Evolutionary conservation across 306 rosid genomes (phyloP).

Genomic region (Inga leiocalycina): DNA sequence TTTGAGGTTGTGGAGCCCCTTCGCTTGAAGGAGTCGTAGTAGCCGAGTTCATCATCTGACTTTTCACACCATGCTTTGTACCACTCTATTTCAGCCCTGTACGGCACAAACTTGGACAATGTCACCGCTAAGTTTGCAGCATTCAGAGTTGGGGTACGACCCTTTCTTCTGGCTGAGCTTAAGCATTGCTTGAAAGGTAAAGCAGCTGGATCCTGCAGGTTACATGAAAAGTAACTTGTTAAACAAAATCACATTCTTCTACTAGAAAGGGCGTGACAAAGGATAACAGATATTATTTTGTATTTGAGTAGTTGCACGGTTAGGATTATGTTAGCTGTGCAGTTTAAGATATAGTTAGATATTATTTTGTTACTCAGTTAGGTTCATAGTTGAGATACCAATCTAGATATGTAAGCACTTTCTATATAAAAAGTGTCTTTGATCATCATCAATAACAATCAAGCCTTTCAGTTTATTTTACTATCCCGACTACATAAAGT

Average conservation of each 20-base stretch:
- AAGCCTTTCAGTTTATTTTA: too few relatives aligned
- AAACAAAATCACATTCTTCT: conserved; percentile 14
- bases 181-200: conserved; percentile 57
- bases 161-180: conserved; percentile 52
- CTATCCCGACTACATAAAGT: too few relatives aligned
- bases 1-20: conserved; percentile 48
- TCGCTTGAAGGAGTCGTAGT: conserved; percentile 70
- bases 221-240: not conserved
- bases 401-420: too few relatives aligned
- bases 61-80: conserved; percentile 60
- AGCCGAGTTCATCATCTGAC: conserved; percentile 58
- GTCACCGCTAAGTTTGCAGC: conserved; percentile 54
- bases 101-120: conserved; percentile 58
- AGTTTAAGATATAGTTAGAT: too few relatives aligned
- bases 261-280: not conserved
- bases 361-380: too few relatives aligned
- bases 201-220: conserved; percentile 48
- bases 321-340: too few relatives aligned
- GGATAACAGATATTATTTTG: too few relatives aligned
- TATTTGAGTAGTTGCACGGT: too few relatives aligned
- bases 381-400: too few relatives aligned
- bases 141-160: conserved; percentile 56
- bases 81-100: conserved; percentile 70
- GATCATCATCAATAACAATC: too few relatives aligned
- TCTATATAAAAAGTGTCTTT: too few relatives aligned